Conservation (phyloP, 1,139 yeast genomes). For the Geotrichum histeridarum region DNA sequence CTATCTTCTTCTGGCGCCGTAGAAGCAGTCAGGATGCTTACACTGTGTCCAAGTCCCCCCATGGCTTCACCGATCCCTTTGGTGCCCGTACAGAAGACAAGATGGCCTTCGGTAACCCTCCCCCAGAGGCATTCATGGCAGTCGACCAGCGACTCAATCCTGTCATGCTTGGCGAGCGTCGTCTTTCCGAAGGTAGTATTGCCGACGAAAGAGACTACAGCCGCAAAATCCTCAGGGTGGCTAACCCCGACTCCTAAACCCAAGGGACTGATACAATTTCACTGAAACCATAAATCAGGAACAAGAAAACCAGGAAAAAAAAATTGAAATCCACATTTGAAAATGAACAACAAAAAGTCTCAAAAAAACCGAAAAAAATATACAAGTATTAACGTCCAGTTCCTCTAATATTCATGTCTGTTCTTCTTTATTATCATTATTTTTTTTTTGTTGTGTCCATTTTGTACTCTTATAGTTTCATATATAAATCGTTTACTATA, state of each 20-base stretch:
- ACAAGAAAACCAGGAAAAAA: neutral
- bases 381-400: neutral
- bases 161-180: slow-evolving; percentile 64
- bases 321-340: neutral
- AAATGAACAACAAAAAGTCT: neutral
- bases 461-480: neutral
- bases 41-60: slow-evolving; percentile 29
- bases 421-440: neutral
- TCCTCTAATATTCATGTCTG: neutral
- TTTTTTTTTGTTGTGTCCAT: neutral
- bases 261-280: neutral
- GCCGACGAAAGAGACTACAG: slow-evolving; percentile 77
- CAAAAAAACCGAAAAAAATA: neutral
- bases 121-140: slow-evolving; percentile 38
- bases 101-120: slow-evolving; percentile 9
- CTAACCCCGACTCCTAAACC: slow-evolving; percentile 57
- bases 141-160: slow-evolving; percentile 69
- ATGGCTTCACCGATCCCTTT: slow-evolving; percentile 11
- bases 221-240: slow-evolving; percentile 65
- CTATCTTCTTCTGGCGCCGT: slow-evolving; percentile 47
- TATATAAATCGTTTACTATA: neutral
- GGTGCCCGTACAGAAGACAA: slow-evolving; percentile 2
- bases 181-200: slow-evolving; percentile 67
- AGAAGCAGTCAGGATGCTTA: slow-evolving; percentile 41
- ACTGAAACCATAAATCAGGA: neutral